phyloP scores from a whole-genome alignment of 345 rosid species.

The Clausena lansium region DNA sequence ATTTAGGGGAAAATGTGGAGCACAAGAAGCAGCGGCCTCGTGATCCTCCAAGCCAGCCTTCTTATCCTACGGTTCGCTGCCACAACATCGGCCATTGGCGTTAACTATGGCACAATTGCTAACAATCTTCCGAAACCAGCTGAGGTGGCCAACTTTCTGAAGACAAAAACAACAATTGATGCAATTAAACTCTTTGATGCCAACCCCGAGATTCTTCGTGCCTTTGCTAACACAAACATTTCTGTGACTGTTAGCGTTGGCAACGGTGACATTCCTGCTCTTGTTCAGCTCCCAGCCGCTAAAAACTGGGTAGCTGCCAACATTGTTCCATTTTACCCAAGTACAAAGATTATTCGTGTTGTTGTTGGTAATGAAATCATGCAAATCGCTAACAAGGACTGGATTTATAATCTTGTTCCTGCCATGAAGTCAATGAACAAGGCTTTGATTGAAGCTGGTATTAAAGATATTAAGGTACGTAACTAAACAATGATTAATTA shows the following conservation, averaged over 20 bases:
- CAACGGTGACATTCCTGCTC: conserved; percentile 58
- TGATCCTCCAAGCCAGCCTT: no score
- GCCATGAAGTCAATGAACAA: conserved; percentile 57
- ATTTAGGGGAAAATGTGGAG: no score
- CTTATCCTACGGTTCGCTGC: no score
- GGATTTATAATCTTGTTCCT: conserved; percentile 56
- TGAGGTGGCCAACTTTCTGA: conserved; percentile 63
- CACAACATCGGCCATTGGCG: no score
- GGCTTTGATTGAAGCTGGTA: conserved; percentile 60
- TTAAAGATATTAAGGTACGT: conserved; percentile 54
- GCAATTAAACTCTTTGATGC: conserved; percentile 67
- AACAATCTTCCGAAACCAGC: conserved; percentile 73
- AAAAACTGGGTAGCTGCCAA: conserved; percentile 57
- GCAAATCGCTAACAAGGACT: conserved; percentile 31
- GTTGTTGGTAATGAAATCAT: conserved; percentile 76
- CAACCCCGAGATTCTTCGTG: conserved; percentile 60
- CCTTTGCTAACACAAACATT: conserved; percentile 61
- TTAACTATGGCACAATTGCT: conserved; percentile 69
- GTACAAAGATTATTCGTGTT: conserved; percentile 57
- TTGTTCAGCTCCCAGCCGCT: conserved; percentile 35
- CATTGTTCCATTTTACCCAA: conserved; percentile 55
- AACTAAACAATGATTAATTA: no score
- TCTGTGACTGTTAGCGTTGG: conserved; percentile 52
- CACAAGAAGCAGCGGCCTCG: no score
- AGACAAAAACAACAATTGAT: conserved; percentile 57